Conservation (phyloP, 148 eudicot species). For the Amaranthus cruentus region DNA sequence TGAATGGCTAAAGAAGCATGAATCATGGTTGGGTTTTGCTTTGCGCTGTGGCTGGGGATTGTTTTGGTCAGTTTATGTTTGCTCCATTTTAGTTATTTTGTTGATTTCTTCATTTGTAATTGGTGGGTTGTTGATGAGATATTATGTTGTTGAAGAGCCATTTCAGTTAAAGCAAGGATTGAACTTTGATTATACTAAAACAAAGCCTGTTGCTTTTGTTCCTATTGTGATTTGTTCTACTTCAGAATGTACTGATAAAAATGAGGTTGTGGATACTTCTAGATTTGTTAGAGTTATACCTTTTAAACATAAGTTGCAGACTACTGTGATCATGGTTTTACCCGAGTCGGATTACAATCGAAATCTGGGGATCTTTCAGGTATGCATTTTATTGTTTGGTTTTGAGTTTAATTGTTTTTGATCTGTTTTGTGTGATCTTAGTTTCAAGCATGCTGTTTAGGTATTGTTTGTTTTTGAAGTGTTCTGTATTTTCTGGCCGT, state of each 20-base stretch:
- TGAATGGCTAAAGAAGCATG: constrained; percentile 45
- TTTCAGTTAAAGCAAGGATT: constrained; percentile 45
- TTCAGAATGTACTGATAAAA: constrained; percentile 27
- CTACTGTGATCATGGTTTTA: constrained; percentile 51
- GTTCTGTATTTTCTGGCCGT: not conserved
- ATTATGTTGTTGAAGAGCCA: constrained; percentile 60
- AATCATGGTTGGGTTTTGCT: constrained; percentile 33
- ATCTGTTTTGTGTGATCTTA: not conserved
- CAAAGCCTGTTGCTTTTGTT: constrained; percentile 62
- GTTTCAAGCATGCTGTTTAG: not conserved
- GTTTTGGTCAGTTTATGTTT: constrained; percentile 60
- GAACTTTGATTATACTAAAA: constrained; percentile 73
- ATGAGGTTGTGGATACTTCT: constrained; percentile 26
- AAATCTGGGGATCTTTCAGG: constrained; percentile 91
- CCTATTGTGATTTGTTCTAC: constrained; percentile 36
- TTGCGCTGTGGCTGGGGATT: constrained; percentile 60
- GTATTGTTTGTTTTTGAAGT: not conserved
- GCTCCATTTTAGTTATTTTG: constrained; percentile 43
- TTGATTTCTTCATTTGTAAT: constrained; percentile 54
- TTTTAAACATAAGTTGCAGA: constrained; percentile 61
- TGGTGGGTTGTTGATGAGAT: constrained; percentile 55
- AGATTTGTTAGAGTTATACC: constrained; percentile 42
- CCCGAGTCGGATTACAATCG: constrained; percentile 89
- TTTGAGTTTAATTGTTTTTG: not conserved
- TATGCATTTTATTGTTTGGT: constrained; percentile 18